Evolutionary conservation across 2,329 filamentous ascomycete species (phyloP), one percentile per base, ranked within the genome.

Genomic region (Cladosporium halotolerans): DNA sequence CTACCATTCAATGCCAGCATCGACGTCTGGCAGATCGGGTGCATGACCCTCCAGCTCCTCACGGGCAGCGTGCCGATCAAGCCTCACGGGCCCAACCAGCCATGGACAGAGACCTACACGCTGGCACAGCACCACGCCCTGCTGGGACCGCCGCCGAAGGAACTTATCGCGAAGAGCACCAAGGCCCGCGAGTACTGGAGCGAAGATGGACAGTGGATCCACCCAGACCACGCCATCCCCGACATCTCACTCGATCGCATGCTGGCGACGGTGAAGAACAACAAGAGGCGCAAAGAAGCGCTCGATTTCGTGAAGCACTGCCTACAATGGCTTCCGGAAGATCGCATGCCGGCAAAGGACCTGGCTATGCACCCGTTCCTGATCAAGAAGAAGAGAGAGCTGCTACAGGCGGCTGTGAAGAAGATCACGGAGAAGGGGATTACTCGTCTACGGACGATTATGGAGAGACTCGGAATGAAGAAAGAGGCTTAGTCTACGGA

Each of bases 11-110:
- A 78, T 23, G 76, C 77, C 60, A 73, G 77, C 10, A 72, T 83
- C 10, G 81, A 85, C 58, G 74, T 84, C 64, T 84, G 81, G 81
- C 80, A 80, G 1, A 61, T 84, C 14, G 81, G 81, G 4, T 75
- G 73, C 42, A 71, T 83, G 2, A 71, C 78, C 1, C 73, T 72
- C 7, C 69, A 76, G 7, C 63, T 84, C 13, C 68, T 84, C 9
- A 76, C 75, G 0, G 78, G 77, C 10, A 70, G 76, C 9, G 66
- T 70, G 2, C 66, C 48, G 2, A 44, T 51, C 48, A 16, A 43
- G 40, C 48, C 48, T 13, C 39, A 51, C 33, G 48, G 48, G 2
- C 32, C 41, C 14, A 51, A 51, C 19, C 31, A 51, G n/a, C 48
- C 48, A 4, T 51, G 48, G 48, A 51, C 48, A 10, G 34, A 51